phyloP scores from a whole-genome alignment of 108 stramenopile species.

The Phaeodactylum tricornutum region DNA sequence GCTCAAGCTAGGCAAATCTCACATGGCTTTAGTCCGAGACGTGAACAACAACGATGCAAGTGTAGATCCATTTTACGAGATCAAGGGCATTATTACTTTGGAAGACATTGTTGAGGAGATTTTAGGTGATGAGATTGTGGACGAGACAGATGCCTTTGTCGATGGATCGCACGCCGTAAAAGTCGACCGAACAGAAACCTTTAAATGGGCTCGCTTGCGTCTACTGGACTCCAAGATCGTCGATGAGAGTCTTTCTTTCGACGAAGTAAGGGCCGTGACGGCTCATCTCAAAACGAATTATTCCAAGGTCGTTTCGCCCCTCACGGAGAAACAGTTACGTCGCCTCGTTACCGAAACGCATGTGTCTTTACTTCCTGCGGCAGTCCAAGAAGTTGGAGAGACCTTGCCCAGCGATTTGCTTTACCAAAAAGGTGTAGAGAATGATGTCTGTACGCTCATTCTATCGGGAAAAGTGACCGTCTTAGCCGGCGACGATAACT shows the following conservation, averaged over 20 bases:
- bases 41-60: slow-evolving; percentile 69
- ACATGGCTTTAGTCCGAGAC: slow-evolving; percentile 93
- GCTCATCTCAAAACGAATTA: slow-evolving; percentile 76
- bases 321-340: slow-evolving; percentile 56
- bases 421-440: slow-evolving; percentile 53
- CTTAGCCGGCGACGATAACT: slow-evolving; percentile 76
- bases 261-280: slow-evolving; percentile 72
- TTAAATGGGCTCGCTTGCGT: slow-evolving; percentile 67
- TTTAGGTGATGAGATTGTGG: slow-evolving; percentile 93
- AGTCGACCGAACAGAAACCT: slow-evolving; percentile 35
- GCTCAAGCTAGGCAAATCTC: slow-evolving; percentile 80
- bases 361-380: slow-evolving; percentile 49
- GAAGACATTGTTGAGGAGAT: slow-evolving; percentile 95
- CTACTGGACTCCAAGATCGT: slow-evolving; percentile 79
- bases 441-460: slow-evolving; percentile 67
- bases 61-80: slow-evolving; percentile 84
- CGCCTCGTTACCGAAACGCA: slow-evolving; percentile 50
- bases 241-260: slow-evolving; percentile 50
- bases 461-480: slow-evolving; percentile 78
- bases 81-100: slow-evolving; percentile 95
- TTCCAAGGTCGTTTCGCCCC: slow-evolving; percentile 34
- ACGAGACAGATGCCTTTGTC: slow-evolving; percentile 90
- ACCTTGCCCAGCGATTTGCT: slow-evolving; percentile 36
- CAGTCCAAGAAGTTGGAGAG: slow-evolving; percentile 32
- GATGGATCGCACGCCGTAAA: slow-evolving; percentile 50